Conservation (phyloP, 495 filamentous ascomycete species). For the Cryomyces antarcticus region DNA sequence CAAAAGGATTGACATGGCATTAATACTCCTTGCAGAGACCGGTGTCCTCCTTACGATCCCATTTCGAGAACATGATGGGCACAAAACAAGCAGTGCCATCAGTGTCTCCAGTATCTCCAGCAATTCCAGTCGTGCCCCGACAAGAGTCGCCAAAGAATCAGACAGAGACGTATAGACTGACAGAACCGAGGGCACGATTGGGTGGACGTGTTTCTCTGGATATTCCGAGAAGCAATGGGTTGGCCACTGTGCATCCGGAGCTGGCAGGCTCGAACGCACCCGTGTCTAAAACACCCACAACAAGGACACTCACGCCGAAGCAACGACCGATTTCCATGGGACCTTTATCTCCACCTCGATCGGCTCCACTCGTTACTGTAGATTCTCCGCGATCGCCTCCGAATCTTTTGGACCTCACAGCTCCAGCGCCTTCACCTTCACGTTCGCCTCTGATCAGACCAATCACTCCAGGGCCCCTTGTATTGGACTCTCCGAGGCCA, state of each 20-base stretch:
- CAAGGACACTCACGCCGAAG: conserved; percentile 8
- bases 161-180: conserved; percentile 25
- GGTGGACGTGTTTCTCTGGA: conserved; percentile 13
- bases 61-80: conserved; percentile 74
- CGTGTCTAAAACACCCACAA: conserved; percentile 5
- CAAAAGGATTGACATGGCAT: background rate
- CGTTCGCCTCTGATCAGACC: background rate
- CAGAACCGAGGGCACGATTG: conserved; percentile 3
- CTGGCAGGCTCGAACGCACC: conserved; percentile 3
- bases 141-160: conserved; percentile 27
- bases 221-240: conserved; percentile 9
- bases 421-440: background rate
- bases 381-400: conserved; percentile 61
- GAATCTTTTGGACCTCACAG: conserved; percentile 7
- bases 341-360: conserved; percentile 34
- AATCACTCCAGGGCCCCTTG: background rate
- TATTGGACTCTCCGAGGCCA: conserved; percentile 7
- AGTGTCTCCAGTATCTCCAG: conserved; percentile 9
- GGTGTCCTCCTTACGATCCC: conserved; percentile 78
- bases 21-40: conserved; percentile 26
- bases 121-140: conserved; percentile 20
- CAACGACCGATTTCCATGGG: conserved; percentile 26
- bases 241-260: conserved; percentile 1
- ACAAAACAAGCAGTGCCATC: conserved; percentile 17
- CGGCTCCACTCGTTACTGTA: conserved; percentile 48